These are phyloP conservation scores for Annulohypoxylon maeteangense DNA, from an alignment of 495 filamentous ascomycete genomes.

Conservation along the genomic window DNA sequence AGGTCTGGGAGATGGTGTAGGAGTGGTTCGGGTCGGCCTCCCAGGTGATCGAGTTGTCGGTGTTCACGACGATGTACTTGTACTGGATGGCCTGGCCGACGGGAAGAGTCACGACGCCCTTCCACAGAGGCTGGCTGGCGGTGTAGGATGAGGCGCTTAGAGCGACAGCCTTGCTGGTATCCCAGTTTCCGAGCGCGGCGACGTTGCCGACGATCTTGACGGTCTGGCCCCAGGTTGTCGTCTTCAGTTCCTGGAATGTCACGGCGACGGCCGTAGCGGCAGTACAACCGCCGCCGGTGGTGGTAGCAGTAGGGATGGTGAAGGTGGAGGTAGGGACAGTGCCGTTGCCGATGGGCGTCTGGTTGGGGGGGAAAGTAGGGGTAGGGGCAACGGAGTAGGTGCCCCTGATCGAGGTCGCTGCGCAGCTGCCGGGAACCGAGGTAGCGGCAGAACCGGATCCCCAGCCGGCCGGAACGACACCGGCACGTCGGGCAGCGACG, in stretches of 20 bases:
- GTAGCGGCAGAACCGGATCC: constrained; percentile 51
- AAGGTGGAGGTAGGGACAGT: constrained; percentile 44
- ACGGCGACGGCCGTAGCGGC: constrained; percentile 62
- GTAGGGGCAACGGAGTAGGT: constrained; percentile 67
- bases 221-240: constrained; percentile 67
- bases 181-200: constrained; percentile 67
- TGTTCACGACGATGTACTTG: constrained; percentile 72
- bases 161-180: constrained; percentile 58
- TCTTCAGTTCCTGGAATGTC: constrained; percentile 67
- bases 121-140: constrained; percentile 67
- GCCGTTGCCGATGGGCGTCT: constrained; percentile 55
- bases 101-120: constrained; percentile 59
- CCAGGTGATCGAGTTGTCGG: constrained; percentile 67
- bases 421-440: constrained; percentile 66
- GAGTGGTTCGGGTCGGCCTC: constrained; percentile 71
- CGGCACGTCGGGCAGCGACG: constrained; percentile 60
- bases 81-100: constrained; percentile 68
- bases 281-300: constrained; percentile 48
- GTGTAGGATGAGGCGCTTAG: constrained; percentile 67
- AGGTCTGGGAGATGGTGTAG: constrained; percentile 64
- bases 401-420: constrained; percentile 62
- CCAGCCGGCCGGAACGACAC: constrained; percentile 65
- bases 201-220: constrained; percentile 69
- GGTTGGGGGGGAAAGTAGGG: constrained; percentile 65
- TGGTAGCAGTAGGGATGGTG: constrained; percentile 48